phyloP scores from a whole-genome alignment of 1,139 yeast species.

The Yamadazyma spencermartinsiae region DNA sequence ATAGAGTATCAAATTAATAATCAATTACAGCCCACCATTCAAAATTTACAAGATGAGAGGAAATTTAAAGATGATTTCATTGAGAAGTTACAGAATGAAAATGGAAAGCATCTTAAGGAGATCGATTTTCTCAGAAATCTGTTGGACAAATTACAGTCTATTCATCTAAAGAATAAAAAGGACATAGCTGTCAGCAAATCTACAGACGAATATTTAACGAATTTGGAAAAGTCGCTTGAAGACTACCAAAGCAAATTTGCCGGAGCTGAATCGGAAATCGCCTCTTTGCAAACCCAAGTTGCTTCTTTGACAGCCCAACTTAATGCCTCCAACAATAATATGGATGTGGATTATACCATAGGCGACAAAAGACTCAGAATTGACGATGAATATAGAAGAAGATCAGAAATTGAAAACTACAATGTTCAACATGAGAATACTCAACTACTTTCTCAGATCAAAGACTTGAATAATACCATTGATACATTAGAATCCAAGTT shows the following conservation, averaged over 20 bases:
- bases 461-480: conserved; percentile 29
- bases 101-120: conserved; percentile 58
- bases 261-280: conserved; percentile 35
- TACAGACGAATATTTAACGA: conserved; percentile 38
- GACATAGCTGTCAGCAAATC: conserved; percentile 22
- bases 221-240: conserved; percentile 54
- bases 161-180: conserved; percentile 22
- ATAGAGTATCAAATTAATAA: conserved; percentile 15
- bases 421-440: conserved; percentile 45
- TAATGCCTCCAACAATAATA: conserved; percentile 17
- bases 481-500: conserved; percentile 12
- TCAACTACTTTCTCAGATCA: conserved; percentile 38
- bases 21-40: conserved; percentile 20
- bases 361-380: conserved; percentile 28
- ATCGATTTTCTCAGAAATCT: conserved; percentile 55
- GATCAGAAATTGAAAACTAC: conserved; percentile 26
- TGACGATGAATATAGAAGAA: conserved; percentile 22
- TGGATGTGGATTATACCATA: conserved; percentile 20
- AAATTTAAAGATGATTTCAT: conserved; percentile 31
- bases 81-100: conserved; percentile 53
- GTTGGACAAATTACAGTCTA: conserved; percentile 33
- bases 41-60: conserved; percentile 18
- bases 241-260: conserved; percentile 43
- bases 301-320: conserved; percentile 3
- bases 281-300: conserved; percentile 27